Evolutionary conservation across 1,284 basidiomycete genomes (phyloP).

Genomic region (Phlebopus sp.): DNA sequence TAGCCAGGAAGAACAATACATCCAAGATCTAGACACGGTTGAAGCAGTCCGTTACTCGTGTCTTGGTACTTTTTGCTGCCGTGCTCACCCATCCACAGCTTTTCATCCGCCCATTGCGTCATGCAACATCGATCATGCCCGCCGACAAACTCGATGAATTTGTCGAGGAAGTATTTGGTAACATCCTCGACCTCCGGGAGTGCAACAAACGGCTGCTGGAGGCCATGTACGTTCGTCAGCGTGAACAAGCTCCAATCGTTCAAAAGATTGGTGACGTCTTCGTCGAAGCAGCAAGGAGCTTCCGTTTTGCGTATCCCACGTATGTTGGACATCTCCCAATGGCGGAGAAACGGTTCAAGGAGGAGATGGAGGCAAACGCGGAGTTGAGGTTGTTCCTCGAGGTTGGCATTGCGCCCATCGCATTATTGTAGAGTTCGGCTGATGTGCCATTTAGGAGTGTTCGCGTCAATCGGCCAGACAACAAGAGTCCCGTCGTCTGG

Average conservation of each 20-base stretch:
- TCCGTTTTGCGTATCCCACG: slow-evolving; percentile 80
- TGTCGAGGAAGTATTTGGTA: slow-evolving; percentile 85
- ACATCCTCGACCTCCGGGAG: slow-evolving; percentile 80
- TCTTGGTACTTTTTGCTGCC: not conserved
- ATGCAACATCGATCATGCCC: slow-evolving; percentile 71
- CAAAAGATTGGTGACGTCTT: slow-evolving; percentile 90
- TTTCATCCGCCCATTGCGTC: slow-evolving; percentile 78
- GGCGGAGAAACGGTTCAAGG: slow-evolving; percentile 83
- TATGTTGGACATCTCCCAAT: slow-evolving; percentile 86
- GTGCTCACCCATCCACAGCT: slow-evolving; percentile 36
- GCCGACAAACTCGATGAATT: slow-evolving; percentile 70
- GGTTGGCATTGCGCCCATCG: slow-evolving; percentile 42
- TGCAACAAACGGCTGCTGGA: slow-evolving; percentile 83
- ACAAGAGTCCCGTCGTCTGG: slow-evolving; percentile 74
- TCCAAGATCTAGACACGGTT: slow-evolving; percentile 84
- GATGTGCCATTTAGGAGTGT: slow-evolving; percentile 40
- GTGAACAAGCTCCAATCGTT: slow-evolving; percentile 84
- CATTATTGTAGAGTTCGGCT: slow-evolving; percentile 2
- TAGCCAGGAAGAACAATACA: slow-evolving; percentile 86
- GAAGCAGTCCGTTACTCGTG: slow-evolving; percentile 53
- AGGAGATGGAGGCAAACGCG: slow-evolving; percentile 80
- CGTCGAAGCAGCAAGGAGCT: slow-evolving; percentile 84
- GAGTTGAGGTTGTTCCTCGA: slow-evolving; percentile 88
- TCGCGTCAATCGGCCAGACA: slow-evolving; percentile 59
- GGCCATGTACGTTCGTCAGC: slow-evolving; percentile 81